A percentile compares a stretch with the other conserved stretches of the same genome.
Conservation (phyloP, 306 rosid species). For the Rosa chinensis region DNA sequence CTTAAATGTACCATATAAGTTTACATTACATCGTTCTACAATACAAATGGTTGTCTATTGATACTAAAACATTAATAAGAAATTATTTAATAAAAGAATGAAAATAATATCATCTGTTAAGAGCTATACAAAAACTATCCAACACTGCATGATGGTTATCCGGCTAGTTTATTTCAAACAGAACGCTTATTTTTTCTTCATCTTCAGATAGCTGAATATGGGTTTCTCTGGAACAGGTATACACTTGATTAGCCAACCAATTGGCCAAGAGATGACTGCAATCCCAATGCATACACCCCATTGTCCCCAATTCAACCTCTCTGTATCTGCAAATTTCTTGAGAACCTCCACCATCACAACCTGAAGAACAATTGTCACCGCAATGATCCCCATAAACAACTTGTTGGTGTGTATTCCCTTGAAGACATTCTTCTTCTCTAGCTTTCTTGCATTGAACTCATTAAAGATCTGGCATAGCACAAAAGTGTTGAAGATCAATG, state of each 20-base stretch:
- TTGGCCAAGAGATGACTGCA: conserved; percentile 39
- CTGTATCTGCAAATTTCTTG: conserved; percentile 37
- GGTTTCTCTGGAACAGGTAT: conserved; percentile 34
- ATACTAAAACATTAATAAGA: no score
- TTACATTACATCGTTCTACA: no score
- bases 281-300: conserved; percentile 40
- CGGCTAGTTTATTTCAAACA: no score
- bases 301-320: conserved; percentile 35
- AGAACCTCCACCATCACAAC: conserved; percentile 41
- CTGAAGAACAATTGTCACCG: conserved; percentile 33
- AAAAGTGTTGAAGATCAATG: conserved; percentile 39
- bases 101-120: no score
- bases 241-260: conserved; percentile 35
- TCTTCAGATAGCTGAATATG: conserved; percentile 24
- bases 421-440: conserved; percentile 40
- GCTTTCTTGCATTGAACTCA: conserved; percentile 43
- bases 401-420: conserved; percentile 39
- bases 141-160: no score
- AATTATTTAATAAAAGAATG: no score
- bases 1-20: no score
- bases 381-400: conserved; percentile 35
- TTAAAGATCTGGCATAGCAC: conserved; percentile 44
- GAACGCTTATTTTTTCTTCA: neutral
- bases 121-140: no score
- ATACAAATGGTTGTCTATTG: no score